phyloP scores from a whole-genome alignment of 1,139 yeast genomes.

The Suhomyces maxii region DNA sequence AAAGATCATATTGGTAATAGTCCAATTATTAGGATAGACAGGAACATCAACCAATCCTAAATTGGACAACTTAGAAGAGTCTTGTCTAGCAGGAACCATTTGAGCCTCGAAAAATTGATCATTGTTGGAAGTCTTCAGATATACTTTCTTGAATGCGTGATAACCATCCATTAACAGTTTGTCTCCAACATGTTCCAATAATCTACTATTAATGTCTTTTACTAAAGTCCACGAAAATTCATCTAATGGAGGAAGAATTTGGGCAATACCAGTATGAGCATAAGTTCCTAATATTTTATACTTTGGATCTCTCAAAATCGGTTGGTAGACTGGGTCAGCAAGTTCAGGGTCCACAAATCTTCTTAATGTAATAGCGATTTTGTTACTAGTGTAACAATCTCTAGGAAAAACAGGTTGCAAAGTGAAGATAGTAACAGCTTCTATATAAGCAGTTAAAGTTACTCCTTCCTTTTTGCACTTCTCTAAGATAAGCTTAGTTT shows the following conservation, averaged over 20 bases:
- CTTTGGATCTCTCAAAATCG: conserved; percentile 16
- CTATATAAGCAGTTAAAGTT: conserved; percentile 38
- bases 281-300: conserved; percentile 35
- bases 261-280: conserved; percentile 36
- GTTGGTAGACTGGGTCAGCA: conserved; percentile 20
- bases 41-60: conserved; percentile 31
- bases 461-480: conserved; percentile 33
- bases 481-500: conserved; percentile 25
- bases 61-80: conserved; percentile 40
- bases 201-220: conserved; percentile 20
- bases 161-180: conserved; percentile 26
- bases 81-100: conserved; percentile 33
- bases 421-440: conserved; percentile 26
- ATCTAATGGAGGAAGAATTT: conserved; percentile 30
- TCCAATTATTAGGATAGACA: conserved; percentile 18
- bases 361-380: conserved; percentile 39
- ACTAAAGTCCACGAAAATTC: conserved; percentile 41
- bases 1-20: conserved; percentile 33
- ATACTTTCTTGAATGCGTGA: conserved; percentile 21
- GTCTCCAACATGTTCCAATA: conserved; percentile 23
- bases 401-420: conserved; percentile 32
- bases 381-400: conserved; percentile 24
- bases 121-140: conserved; percentile 21
- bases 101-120: conserved; percentile 21
- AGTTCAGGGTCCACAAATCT: conserved; percentile 22